These are phyloP conservation scores for Silene uniflora DNA, from an alignment of 148 eudicot genomes.

Conservation along the genomic window DNA sequence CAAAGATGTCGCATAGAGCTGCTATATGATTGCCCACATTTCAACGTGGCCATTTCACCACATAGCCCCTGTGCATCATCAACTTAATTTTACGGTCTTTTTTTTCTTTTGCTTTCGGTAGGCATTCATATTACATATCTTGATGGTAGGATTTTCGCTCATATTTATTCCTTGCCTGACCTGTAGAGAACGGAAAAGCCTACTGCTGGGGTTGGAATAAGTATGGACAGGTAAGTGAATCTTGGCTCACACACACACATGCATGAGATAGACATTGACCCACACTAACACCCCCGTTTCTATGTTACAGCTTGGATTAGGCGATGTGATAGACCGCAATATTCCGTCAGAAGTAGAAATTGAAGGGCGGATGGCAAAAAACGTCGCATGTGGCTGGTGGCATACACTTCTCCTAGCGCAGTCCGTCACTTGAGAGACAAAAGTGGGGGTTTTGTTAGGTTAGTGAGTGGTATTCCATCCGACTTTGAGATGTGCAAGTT, in stretches of 20 bases:
- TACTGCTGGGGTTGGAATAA: constrained; percentile 99
- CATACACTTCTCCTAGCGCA: constrained; percentile 88
- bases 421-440: constrained; percentile 45
- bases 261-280: background rate
- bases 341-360: constrained; percentile 71
- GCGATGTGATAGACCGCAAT: constrained; percentile 86
- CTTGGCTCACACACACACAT: background rate
- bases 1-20: no score
- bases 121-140: no score
- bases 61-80: no score
- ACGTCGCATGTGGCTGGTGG: constrained; percentile 98
- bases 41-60: no score
- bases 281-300: background rate
- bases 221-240: constrained; percentile 79
- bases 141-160: background rate
- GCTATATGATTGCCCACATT: no score
- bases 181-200: constrained; percentile 66
- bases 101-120: no score
- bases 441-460: constrained; percentile 56
- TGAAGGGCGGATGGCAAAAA: constrained; percentile 57
- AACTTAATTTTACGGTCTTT: no score
- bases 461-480: constrained; percentile 26
- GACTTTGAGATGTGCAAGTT: background rate
- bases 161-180: constrained; percentile 7
- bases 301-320: constrained; percentile 72